Percentiles rank a stretch among this genome's conserved stretches.
Conservation (phyloP, 2,329 filamentous ascomycete genomes). For the Pseudocercospora musae region DNA sequence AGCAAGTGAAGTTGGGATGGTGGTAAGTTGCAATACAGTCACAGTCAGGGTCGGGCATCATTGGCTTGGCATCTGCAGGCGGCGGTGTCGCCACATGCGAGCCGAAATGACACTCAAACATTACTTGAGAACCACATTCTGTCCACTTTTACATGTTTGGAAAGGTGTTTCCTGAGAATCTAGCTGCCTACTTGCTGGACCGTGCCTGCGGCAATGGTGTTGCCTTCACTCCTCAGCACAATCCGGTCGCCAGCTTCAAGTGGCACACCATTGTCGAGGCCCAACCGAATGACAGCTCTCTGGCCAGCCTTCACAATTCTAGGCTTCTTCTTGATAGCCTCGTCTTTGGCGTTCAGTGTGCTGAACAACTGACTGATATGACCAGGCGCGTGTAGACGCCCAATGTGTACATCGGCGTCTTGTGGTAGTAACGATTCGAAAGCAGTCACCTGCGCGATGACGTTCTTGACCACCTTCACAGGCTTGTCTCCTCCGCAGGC, state of each 20-base stretch:
- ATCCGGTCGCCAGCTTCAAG: constrained; percentile 77
- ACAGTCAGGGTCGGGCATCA: not conserved
- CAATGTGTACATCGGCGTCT: constrained; percentile 83
- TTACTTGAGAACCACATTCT: not conserved
- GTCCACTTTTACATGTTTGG: not conserved
- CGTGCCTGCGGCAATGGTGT: constrained; percentile 83
- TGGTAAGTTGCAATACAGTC: not conserved
- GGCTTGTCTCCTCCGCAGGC: constrained; percentile 64
- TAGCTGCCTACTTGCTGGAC: constrained; percentile 47
- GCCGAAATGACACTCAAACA: not conserved
- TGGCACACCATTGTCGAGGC: constrained; percentile 66
- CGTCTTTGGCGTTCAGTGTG: constrained; percentile 69
- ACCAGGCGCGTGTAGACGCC: constrained; percentile 74
- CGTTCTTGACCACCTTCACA: constrained; percentile 67
- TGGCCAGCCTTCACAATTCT: constrained; percentile 78
- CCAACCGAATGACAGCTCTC: constrained; percentile 64
- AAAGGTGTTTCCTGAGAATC: not conserved
- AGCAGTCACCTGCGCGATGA: constrained; percentile 80
- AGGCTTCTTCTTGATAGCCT: constrained; percentile 76
- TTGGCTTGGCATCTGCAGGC: not conserved
- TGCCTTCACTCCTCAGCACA: constrained; percentile 74
- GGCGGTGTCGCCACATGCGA: not conserved
- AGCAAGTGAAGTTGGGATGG: not conserved
- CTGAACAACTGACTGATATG: constrained; percentile 69
- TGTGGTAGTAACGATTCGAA: constrained; percentile 89